A percentile compares a stretch with the other conserved stretches of the same genome.
Conservation (phyloP, 1,284 basidiomycete species). For the Sporisorium scitamineum region DNA sequence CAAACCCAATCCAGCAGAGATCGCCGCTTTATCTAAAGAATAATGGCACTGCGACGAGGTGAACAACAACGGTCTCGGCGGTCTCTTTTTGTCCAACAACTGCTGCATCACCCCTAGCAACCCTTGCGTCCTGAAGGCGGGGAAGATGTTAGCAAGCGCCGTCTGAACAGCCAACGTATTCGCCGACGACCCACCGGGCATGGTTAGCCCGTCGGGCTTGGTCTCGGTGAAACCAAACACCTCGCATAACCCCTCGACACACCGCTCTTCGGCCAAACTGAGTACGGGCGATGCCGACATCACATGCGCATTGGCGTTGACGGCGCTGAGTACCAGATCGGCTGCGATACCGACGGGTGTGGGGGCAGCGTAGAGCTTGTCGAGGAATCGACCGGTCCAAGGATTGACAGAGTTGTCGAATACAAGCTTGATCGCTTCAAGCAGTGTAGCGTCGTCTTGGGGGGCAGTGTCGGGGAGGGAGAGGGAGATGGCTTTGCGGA, state of each 20-base stretch:
- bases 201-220: conserved; percentile 62
- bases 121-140: conserved; percentile 66
- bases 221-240: conserved; percentile 63
- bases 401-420: conserved; percentile 64
- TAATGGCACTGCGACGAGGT: conserved; percentile 70
- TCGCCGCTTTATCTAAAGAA: conserved; percentile 70
- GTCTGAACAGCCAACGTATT: conserved; percentile 70
- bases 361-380: conserved; percentile 70
- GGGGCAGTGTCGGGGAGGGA: conserved; percentile 30
- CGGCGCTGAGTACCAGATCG: conserved; percentile 68
- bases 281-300: conserved; percentile 70
- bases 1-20: conserved; percentile 69
- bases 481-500: conserved; percentile 36
- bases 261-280: conserved; percentile 65
- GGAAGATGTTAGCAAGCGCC: conserved; percentile 68
- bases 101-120: conserved; percentile 55
- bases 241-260: conserved; percentile 54
- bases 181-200: conserved; percentile 70
- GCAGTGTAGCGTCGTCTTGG: conserved; percentile 29
- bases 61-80: conserved; percentile 66
- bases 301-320: conserved; percentile 71
- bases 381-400: conserved; percentile 65
- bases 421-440: conserved; percentile 46
- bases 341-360: conserved; percentile 69
- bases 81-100: conserved; percentile 22